Base-by-base conservation (phyloP, 768 basidiomycete genomes). In the Clitopilus passeckerianus region DNA sequence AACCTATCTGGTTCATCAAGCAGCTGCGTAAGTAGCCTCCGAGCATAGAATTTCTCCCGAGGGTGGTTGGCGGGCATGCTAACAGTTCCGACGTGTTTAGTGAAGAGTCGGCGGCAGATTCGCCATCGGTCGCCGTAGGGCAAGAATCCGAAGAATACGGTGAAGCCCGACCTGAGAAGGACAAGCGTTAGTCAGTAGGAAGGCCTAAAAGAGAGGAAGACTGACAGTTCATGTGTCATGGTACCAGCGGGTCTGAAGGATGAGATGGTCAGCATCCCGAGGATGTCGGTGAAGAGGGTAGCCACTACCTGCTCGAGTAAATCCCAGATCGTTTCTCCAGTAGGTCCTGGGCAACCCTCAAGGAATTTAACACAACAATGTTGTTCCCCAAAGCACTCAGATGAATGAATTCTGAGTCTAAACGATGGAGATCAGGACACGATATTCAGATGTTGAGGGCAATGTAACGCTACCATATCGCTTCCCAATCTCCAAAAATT, bases 401-500 rank as follows among this genome's bases (percentile, higher is more conserved):
- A 34, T 56, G 44, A 24, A 60, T 52, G 30, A 46, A 34, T 22
- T 60, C 60, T 18, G 60, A 53, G 23, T 53, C 53, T 53, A 41
- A 30, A 7, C 4, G 27, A 30, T 30, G 27, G 37, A 4, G 37
- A 41, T n/a, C 37, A 41, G 14, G 14, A 41, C 4, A 7, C 27
- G 27, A 30, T 30, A 30, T 4, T 30, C 27, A 41, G 37, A 5
- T 4, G 5, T 41, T 41, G 37, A 41, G 37, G 10, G n/a, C 3
- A 5, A 14, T 41, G 37, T 15, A 41, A 41, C 14, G 14, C 41
- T 52, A 76, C 77, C 70, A 56, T 73, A 70, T 63, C 73, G 66
- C 12, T 74, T 69, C 46, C 73, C 71, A 78, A 76, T 80, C 35
- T 70, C 60, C 18, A 74, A 67, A 61, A 77, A 80, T 1, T 74